phyloP scores from a whole-genome alignment of 805 yeast genomes.

The Nakazawaea populi region DNA sequence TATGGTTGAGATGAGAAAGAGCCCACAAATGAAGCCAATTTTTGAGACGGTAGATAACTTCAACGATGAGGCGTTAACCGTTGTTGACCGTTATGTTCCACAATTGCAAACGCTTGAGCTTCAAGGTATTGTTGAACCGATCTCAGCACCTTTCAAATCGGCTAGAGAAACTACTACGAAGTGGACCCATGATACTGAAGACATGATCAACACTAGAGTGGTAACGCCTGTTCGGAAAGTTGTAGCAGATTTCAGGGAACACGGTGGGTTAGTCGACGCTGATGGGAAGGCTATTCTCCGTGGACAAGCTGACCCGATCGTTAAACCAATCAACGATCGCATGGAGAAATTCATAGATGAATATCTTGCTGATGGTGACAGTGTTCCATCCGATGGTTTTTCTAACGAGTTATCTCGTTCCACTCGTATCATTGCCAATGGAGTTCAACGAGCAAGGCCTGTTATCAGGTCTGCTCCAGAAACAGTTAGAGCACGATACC shows the following conservation, averaged over 20 bases:
- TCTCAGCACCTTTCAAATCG: constrained; percentile 48
- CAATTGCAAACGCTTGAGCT: constrained; percentile 48
- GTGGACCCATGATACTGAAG: constrained; percentile 26
- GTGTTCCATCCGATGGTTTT: constrained; percentile 34
- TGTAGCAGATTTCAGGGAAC: constrained; percentile 40
- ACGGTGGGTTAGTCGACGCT: constrained; percentile 41
- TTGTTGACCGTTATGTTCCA: constrained; percentile 58
- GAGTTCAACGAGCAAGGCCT: constrained; percentile 32
- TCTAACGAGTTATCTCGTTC: constrained; percentile 57
- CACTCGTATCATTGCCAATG: constrained; percentile 32
- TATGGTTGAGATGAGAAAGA: constrained; percentile 16
- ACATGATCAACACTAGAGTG: constrained; percentile 25
- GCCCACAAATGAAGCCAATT: constrained; percentile 36
- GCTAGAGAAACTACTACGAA: constrained; percentile 27
- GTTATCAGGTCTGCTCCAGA: constrained; percentile 29
- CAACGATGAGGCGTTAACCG: constrained; percentile 48
- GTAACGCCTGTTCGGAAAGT: constrained; percentile 45
- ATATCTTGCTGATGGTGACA: constrained; percentile 40
- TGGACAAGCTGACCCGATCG: constrained; percentile 55
- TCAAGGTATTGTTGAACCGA: constrained; percentile 39
- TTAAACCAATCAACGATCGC: constrained; percentile 54
- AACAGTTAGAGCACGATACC: constrained; percentile 27
- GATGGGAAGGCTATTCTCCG: constrained; percentile 60
- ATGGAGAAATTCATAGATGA: constrained; percentile 38
- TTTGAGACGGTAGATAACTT: constrained; percentile 42